Evolutionary conservation across 805 yeast genomes (phyloP).

Genomic region (Yarrowia hollandica): DNA sequence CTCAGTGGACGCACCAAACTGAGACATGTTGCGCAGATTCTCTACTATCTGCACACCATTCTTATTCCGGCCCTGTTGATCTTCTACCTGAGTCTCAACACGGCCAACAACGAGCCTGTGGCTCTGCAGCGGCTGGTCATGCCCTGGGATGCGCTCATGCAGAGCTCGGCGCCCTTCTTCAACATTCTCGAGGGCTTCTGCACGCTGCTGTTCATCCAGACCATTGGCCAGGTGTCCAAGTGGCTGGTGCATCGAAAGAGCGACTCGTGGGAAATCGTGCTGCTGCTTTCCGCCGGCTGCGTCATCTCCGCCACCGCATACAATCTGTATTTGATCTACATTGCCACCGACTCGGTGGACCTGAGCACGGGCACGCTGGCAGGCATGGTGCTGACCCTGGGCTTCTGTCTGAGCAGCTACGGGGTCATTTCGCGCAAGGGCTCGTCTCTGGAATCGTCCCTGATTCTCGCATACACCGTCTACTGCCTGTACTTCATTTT

Average conservation of each 20-base stretch:
- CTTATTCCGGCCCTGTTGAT: conserved; percentile 79
- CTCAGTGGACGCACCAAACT: conserved; percentile 45
- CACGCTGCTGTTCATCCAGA: conserved; percentile 86
- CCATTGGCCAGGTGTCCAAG: conserved; percentile 77
- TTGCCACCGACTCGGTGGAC: conserved; percentile 56
- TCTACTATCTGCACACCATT: conserved; percentile 80
- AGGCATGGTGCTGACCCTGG: conserved; percentile 82
- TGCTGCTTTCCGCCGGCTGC: conserved; percentile 69
- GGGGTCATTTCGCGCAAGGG: conserved; percentile 85
- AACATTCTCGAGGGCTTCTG: conserved; percentile 92
- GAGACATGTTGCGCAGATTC: conserved; percentile 39
- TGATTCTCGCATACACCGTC: conserved; percentile 86
- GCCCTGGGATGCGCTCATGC: conserved; percentile 70
- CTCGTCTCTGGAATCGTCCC: conserved; percentile 84
- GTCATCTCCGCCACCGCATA: conserved; percentile 74
- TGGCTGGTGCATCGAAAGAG: conserved; percentile 64
- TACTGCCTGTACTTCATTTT: conserved; percentile 91
- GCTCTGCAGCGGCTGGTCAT: conserved; percentile 43
- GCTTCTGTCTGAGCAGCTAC: conserved; percentile 50
- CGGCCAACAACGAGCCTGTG: conserved; percentile 6
- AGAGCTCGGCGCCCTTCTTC: conserved; percentile 84
- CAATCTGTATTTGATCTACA: conserved; percentile 77
- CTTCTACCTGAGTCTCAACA: conserved; percentile 42
- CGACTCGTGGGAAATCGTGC: conserved; percentile 76
- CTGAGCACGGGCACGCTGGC: conserved; percentile 75